Percentiles rank a stretch among this genome's conserved stretches.
These are phyloP conservation scores for Acanthamoeba healyi DNA, from an alignment of 208 protist species.

Conservation along the genomic window DNA sequence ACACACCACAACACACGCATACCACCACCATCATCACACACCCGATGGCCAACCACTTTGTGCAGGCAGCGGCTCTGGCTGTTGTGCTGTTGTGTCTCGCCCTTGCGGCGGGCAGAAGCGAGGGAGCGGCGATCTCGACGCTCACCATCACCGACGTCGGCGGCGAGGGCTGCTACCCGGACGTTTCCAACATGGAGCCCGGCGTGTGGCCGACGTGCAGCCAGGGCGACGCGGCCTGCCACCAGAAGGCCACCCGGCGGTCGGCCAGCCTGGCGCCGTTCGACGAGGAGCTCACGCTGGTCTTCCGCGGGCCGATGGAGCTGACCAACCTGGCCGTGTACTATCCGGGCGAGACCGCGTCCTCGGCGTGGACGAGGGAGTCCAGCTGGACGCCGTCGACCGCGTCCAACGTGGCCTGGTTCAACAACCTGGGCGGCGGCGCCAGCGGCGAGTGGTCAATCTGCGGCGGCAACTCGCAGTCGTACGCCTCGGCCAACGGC, in stretches of 20 bases:
- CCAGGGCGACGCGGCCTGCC: not conserved
- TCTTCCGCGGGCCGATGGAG: conserved; percentile 7
- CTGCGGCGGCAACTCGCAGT: conserved; percentile 31
- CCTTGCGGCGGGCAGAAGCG: not conserved
- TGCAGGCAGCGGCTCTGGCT: too few species aligned
- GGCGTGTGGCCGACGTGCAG: not conserved
- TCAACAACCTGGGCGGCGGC: conserved; percentile 15
- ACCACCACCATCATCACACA: too few species aligned
- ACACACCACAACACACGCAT: too few species aligned
- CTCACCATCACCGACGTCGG: conserved; percentile 37
- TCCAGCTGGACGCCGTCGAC: not conserved
- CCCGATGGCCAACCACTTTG: too few species aligned
- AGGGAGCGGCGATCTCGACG: not conserved
- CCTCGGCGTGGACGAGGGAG: not conserved
- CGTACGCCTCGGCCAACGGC: conserved; percentile 19
- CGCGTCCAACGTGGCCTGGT: not conserved
- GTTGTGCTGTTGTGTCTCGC: not conserved
- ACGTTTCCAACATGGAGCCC: conserved; percentile 4
- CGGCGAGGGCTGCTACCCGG: not conserved
- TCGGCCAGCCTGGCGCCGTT: conserved; percentile 14
- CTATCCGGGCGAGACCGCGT: not conserved
- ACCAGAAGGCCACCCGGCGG: not conserved
- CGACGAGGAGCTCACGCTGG: conserved; percentile 33
- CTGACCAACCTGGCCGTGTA: not conserved
- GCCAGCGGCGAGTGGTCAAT: not conserved